Conservation (phyloP, 2,329 filamentous ascomycete genomes). For the Thielaviopsis punctulata region DNA sequence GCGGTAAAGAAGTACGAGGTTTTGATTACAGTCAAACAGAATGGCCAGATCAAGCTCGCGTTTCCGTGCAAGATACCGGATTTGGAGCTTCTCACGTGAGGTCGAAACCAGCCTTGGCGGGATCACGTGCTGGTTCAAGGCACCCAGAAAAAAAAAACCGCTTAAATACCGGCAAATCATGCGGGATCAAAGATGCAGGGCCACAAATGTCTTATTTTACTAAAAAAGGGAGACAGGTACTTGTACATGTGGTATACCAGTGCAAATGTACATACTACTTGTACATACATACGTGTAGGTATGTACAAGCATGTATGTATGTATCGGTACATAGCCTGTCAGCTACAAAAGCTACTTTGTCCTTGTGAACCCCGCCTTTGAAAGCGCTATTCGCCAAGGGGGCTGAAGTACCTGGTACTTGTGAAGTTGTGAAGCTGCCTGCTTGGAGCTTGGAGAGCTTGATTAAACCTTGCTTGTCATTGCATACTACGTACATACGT, state of each 20-base stretch:
- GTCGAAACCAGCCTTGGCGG: background rate
- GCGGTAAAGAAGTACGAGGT: no score
- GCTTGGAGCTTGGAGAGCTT: background rate
- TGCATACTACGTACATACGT: no score
- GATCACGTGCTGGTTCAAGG: background rate
- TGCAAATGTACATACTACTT: no score
- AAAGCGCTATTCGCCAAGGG: no score
- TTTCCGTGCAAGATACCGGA: background rate
- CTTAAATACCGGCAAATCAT: background rate
- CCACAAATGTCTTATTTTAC: background rate
- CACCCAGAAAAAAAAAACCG: background rate
- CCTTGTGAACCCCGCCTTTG: background rate
- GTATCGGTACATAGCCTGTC: background rate
- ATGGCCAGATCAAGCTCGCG: no score
- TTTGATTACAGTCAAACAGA: no score
- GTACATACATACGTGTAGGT: no score
- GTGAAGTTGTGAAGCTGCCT: background rate
- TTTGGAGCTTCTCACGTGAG: background rate
- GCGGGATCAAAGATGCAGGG: background rate
- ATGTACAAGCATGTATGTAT: background rate
- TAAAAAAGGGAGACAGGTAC: no score
- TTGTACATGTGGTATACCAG: no score
- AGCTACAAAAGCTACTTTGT: background rate
- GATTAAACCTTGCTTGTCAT: background rate
- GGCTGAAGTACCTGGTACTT: background rate